These are phyloP conservation scores for Ailanthus altissimus DNA, from an alignment of 345 rosid species.

Conservation along the genomic window DNA sequence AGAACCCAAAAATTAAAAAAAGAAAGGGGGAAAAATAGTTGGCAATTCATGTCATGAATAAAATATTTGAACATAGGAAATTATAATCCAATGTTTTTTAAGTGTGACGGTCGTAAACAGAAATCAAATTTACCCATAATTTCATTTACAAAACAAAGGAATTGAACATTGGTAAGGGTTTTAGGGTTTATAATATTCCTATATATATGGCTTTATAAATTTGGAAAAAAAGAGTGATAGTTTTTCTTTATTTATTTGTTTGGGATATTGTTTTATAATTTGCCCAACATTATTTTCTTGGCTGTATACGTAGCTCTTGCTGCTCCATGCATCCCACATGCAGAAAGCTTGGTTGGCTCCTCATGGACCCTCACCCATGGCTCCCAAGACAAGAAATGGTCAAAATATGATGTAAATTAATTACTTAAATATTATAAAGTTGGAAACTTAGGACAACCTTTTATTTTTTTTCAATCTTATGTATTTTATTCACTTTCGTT, in stretches of 20 bases:
- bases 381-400: conserved; percentile 2
- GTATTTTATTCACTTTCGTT: background rate
- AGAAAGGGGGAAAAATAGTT: background rate
- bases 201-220: too few relatives aligned
- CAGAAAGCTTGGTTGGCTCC: conserved; percentile 2
- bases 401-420: conserved; percentile 2
- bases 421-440: background rate
- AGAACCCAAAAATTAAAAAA: too few relatives aligned
- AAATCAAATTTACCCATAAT: too few relatives aligned
- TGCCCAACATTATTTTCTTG: background rate
- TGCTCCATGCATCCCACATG: background rate
- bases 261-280: background rate
- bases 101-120: too few relatives aligned
- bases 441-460: background rate
- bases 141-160: too few relatives aligned
- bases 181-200: too few relatives aligned
- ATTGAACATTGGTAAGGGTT: too few relatives aligned
- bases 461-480: background rate
- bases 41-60: background rate
- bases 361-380: background rate
- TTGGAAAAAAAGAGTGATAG: too few relatives aligned
- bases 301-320: background rate
- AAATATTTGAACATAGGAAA: too few relatives aligned
- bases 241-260: too few relatives aligned
- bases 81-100: background rate